Base-by-base conservation (phyloP, 495 filamentous ascomycete genomes). In the Aspergillus panamensis region DNA sequence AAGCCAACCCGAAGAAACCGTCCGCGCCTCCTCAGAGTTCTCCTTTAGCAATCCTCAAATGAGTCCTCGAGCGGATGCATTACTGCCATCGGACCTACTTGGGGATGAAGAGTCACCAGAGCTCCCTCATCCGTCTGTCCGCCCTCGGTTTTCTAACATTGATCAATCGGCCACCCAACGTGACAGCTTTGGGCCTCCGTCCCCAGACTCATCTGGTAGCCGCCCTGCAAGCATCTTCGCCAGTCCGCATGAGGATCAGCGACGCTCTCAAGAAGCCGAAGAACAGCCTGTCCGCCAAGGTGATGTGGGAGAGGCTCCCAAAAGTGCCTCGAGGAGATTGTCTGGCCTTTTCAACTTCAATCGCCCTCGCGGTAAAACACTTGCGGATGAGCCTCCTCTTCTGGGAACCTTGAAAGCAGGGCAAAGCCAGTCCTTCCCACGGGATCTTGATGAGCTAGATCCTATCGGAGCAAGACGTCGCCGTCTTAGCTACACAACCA, bases 341-440 rank as follows among this genome's bases (percentile, higher is more conserved):
- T 82, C 82, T 31, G 80, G 80, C 20, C 67, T 87, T 6, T 89
- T 95, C 59, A 69, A 70, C 37, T 88, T 92, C 62, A 84, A 84
- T 66, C 81, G 89, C 6, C 85, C 86, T 58, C 85, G 85, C 55
- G 83, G 84, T 12, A 95, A 93, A 69, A 81, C 83, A 3, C 69
- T 80, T 48, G 86, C 88, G 9, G 82, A 89, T 21, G 84, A 87
- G 48, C 82, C 84, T 6, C 87, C 85, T 14, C 77, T 84, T 42
- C 68, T 95, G 17, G 91, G 91, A 13, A 84, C 83, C 35, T 74
- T 96, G 31, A 90, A 89, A 66, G 74, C 85, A 50, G 82, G 82
- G 3, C 88, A 96, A 65, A 91, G 89, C 66, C 90, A 90, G 63
- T 95, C 91, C 10, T 88, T 93, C 60, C 91, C 91, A 57, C 83